Evolutionary conservation across 768 basidiomycete species (phyloP), one percentile per base, ranked within the genome.

Genomic region (Imleria badia): DNA sequence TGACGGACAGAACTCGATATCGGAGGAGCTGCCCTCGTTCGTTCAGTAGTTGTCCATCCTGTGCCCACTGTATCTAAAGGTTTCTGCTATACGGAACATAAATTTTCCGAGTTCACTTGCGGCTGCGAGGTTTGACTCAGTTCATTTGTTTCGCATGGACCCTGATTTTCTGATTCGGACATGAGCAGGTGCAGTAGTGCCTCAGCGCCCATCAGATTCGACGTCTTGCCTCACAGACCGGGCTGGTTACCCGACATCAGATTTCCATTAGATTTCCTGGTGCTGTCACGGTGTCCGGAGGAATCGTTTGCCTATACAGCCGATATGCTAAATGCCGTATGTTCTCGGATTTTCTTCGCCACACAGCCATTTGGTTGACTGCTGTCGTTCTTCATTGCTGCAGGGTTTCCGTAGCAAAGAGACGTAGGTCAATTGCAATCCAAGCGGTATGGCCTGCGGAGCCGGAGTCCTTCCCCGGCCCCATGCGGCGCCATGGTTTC

Each of bases 1-100:
- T 20, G 70, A 69, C 12, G 60, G 60, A 43, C 53, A 54, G 45
- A 67, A 72, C 56, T 51, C 49, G 45, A 67, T 67, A 43, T 29
- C 48, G 3, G 38, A 65, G 40, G 64, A 69, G 31, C 34, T 67
- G 19, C 23, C 56, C 36, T 52, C 48, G 20, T 62, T 70, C 45
- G 40, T 62, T 51, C 60, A 54, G 50, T 62, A 64, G 43, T 41
- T 38, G 34, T 46, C 38, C 39, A 48, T 54, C 45, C 53, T 55
- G 51, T 58, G 51, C 12, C 14, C 34, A 48, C 50, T 36, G 52
- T 26, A 44, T 45, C 10, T n/a, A 10, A 36, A 30, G 17, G 20
- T 17, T 20, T 36, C 20, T 51, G 23, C 22, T 5, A 34, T 44
- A 29, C 15, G 13, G n/a, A 35, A 26, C 45, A 33, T 26, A 11